Percentiles rank a stretch among this genome's conserved stretches.
These are phyloP conservation scores for Daedalea quercina DNA, from an alignment of 768 basidiomycete genomes.

Conservation along the genomic window DNA sequence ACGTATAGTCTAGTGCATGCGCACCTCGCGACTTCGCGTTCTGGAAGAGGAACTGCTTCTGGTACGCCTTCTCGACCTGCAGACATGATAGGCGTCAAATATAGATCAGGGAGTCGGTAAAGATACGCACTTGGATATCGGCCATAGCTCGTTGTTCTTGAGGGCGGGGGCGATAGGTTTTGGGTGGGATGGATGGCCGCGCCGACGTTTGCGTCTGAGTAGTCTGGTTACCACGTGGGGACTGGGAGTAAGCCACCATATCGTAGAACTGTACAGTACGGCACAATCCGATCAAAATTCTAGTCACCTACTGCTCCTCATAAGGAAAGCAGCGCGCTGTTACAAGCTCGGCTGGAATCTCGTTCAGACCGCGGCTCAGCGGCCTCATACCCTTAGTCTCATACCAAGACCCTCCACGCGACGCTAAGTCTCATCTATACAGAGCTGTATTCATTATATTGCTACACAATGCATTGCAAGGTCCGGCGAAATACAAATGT, in stretches of 20 bases:
- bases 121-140: constrained; percentile 26
- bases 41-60: constrained; percentile 98
- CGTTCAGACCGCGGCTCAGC: no score
- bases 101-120: constrained; percentile 4
- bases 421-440: no score
- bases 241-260: constrained; percentile 31
- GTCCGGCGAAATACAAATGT: background rate
- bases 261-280: constrained; percentile 36
- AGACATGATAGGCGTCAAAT: constrained; percentile 7
- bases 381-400: no score
- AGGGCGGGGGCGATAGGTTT: constrained; percentile 18
- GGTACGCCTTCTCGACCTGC: constrained; percentile 94
- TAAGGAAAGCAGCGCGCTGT: no score
- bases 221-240: constrained; percentile 8
- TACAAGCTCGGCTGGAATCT: no score
- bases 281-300: constrained; percentile 24
- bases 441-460: no score
- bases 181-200: constrained; percentile 12
- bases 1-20: constrained; percentile 26
- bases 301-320: constrained; percentile 1
- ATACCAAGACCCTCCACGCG: no score
- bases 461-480: no score
- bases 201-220: constrained; percentile 1
- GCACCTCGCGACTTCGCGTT: constrained; percentile 90
- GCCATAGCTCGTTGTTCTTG: constrained; percentile 30